Base-by-base conservation (phyloP, 1,139 yeast genomes). In the Debaryomyces udenii region DNA sequence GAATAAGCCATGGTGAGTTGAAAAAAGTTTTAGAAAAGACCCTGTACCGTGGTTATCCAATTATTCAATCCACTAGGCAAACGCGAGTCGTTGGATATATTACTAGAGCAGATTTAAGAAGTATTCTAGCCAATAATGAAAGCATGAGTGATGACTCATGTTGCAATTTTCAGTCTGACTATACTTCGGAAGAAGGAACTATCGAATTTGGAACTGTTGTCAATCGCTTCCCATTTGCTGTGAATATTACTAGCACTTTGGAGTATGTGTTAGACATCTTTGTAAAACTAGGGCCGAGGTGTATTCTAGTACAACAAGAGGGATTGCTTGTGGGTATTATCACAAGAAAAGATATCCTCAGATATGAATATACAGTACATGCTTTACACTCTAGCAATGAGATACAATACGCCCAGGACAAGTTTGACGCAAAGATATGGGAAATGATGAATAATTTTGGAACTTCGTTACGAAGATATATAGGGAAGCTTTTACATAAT, bases 261-360 rank as follows among this genome's bases (percentile, higher is more conserved):
- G 87, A 85, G 48, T 74, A 78, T 30, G 77, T 84, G 2, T 67
- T 83, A 44, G 86, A 85, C 35, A 67, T 88, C 14, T 93, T 93
- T 60, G 77, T 80, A 44, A 83, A 86, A 49, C 59, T 90, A 29
- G 97, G 98, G 0, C 96, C 97, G 3, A 70, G 89, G 29, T 76
- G 82, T 29, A 74, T 93, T 1, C 68, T 86, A 36, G 83, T 90
- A 0, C 86, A 82, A 41, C 54, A 56, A 15, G 61, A 68, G 35
- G 86, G 84, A 1, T 40, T 47, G 3, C 59, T 86, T 16, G 74
- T 70, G 3, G 94, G 94, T 0, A 55, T 83, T 10, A 64, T 86
- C 9, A 83, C 89, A 0, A 67, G 87, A 39, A 86, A 86, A 52
- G 94, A 85, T 49, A 64, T 86, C 17, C 61, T 86, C 42, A 66